Evolutionary conservation across 1,284 basidiomycete genomes (phyloP), one percentile per base, ranked within the genome.

Genomic region (Wallemia ichthyophaga): DNA sequence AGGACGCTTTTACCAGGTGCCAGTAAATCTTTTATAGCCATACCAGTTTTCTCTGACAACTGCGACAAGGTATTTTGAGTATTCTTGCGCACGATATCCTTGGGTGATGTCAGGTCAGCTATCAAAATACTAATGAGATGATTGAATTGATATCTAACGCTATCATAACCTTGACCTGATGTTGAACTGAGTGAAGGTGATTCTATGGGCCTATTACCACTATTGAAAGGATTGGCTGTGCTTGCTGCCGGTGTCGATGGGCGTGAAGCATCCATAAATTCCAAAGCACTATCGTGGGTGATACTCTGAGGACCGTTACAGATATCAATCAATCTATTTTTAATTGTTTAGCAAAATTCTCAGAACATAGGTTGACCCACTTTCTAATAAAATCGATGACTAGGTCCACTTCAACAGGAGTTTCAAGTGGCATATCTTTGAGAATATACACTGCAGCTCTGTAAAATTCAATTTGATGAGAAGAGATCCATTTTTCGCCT

Each of bases 391-490:
- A 81, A 59, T 84, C 80, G 25, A 81, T 74, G 33, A 95, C 83
- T 58, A 82, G 78, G 33, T 82, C 78, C 31, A 89, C 78, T 64
- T 91, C 82, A 24, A 78, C 78, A 0, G 88, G 85, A 53, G 89
- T 77, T 64, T 98, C 91, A 63, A 79, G 78, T 0, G 94, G 91
- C 67, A 95, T 84, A 67, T 98, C 92, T 68, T 98, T 96, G 58
- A 99, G 74, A 62, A 92, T 84, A 67, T 91, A 91, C 56, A 98
- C 73, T 28, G 99, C 76, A 2, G 85, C 89, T 56, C 91, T 82
- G 58, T 91, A 79, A 62, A 95, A 80, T 65, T 98, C 92, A 55
- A 86, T 76, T 68, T 94, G 85, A 57, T 88, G 81, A 60, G 94
- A 87, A 62, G 78, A 76, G 58, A 91, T 76, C 85, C 89, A 94